Evolutionary conservation across 371 early-diverging fungal genomes (phyloP).

Genomic region (Circinella minor): DNA sequence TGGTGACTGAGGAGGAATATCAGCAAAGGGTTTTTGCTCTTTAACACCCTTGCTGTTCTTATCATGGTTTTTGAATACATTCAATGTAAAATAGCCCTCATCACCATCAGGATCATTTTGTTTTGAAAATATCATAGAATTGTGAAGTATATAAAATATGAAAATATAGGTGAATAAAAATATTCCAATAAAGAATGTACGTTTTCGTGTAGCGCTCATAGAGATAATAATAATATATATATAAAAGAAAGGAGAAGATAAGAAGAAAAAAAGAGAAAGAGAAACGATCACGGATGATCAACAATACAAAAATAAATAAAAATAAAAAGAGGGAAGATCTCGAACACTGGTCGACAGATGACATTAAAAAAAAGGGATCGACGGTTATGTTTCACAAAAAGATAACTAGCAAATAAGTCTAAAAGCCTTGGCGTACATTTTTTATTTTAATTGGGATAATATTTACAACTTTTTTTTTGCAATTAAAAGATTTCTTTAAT

Average conservation of each 20-base stretch:
- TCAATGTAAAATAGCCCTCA: too few relatives aligned
- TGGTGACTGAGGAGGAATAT: neutral
- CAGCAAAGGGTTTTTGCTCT: neutral
- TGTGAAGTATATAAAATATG: neutral
- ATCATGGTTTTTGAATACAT: neutral
- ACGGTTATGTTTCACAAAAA: slow-evolving; percentile 4
- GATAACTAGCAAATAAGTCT: neutral
- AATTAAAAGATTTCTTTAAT: neutral
- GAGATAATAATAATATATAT: neutral
- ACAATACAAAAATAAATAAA: neutral
- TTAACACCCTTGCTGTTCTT: neutral
- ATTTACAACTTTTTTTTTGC: neutral
- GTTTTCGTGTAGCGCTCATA: neutral
- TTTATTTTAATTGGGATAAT: neutral
- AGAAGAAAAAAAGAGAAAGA: neutral
- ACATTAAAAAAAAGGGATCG: neutral
- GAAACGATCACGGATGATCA: neutral
- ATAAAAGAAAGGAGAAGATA: neutral
- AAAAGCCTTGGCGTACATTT: slow-evolving; percentile 1
- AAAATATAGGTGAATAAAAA: neutral
- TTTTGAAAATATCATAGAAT: neutral
- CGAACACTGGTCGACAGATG: neutral
- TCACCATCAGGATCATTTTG: neutral
- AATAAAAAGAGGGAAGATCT: neutral
- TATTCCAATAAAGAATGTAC: neutral